A percentile compares a stretch with the other conserved stretches of the same genome.
phyloP scores from a whole-genome alignment of 1,284 basidiomycete species.

The Cronartium ribicola region DNA sequence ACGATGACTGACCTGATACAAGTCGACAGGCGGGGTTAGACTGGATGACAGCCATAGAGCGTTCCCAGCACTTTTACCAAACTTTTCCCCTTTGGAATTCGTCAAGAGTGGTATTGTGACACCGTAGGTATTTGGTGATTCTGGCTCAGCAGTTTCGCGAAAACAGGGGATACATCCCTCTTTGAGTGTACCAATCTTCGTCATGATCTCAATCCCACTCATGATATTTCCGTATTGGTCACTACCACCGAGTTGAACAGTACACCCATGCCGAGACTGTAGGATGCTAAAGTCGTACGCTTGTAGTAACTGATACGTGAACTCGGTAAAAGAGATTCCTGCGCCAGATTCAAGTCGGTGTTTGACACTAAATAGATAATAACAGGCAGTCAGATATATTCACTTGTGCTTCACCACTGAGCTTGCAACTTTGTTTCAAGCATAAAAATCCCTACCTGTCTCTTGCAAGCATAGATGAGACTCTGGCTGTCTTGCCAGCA shows the following conservation, averaged over 20 bases:
- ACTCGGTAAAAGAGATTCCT: constrained; percentile 93
- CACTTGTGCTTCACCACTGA: constrained; percentile 14
- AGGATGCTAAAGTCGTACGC: constrained; percentile 89
- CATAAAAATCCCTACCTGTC: constrained; percentile 65
- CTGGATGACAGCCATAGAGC: constrained; percentile 79
- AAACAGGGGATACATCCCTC: background rate
- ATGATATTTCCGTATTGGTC: constrained; percentile 99
- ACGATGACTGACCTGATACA: constrained; percentile 68
- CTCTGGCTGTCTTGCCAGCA: constrained; percentile 73
- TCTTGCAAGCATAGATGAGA: constrained; percentile 82
- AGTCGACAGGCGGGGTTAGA: constrained; percentile 76
- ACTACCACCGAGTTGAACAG: constrained; percentile 87
- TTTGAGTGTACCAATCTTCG: constrained; percentile 54
- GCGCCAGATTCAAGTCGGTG: constrained; percentile 65
- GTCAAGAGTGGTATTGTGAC: constrained; percentile 91
- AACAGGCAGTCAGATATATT: constrained; percentile 14
- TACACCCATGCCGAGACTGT: constrained; percentile 65
- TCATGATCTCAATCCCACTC: constrained; percentile 83
- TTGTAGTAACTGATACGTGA: constrained; percentile 93
- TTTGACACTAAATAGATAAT: constrained; percentile 63
- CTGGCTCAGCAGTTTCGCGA: constrained; percentile 40
- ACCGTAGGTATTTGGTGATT: constrained; percentile 63
- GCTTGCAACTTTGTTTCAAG: background rate
- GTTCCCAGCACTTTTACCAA: constrained; percentile 95
- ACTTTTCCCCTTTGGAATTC: constrained; percentile 83